Percentiles rank a stretch among this genome's conserved stretches.
Conservation (phyloP, 129 eudicot genomes). For the Gnaphalium uliginosum region DNA sequence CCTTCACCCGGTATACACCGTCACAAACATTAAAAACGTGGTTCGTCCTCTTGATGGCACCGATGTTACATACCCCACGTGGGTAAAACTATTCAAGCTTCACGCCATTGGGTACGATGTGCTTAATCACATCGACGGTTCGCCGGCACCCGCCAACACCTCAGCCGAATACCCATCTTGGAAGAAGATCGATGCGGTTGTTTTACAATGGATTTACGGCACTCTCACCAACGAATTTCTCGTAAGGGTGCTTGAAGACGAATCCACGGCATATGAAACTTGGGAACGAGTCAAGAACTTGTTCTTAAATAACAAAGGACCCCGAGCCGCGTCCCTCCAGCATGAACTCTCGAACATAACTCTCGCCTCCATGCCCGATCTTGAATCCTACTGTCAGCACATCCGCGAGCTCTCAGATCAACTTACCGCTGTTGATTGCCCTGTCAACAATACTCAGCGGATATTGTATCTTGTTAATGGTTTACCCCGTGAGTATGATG, state of each 20-base stretch:
- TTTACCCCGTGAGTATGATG: too few species aligned
- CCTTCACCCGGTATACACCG: too few species aligned
- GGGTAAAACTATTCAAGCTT: neutral
- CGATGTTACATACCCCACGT: neutral
- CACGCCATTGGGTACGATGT: conserved; percentile 2
- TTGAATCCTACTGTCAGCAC: conserved; percentile 9
- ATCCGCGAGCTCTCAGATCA: conserved; percentile 4
- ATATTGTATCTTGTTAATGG: too few species aligned
- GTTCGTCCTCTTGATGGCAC: neutral
- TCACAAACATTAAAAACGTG: neutral
- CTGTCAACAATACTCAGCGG: too few species aligned
- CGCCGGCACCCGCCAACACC: conserved; percentile 1
- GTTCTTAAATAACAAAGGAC: too few species aligned
- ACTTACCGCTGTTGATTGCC: conserved; percentile 1
- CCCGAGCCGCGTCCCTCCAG: too few species aligned
- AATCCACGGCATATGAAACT: too few species aligned
- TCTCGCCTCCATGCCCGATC: conserved; percentile 13
- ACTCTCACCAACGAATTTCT: neutral
- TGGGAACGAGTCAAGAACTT: too few species aligned
- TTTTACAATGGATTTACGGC: neutral
- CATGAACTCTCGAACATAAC: too few species aligned
- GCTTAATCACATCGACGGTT: conserved; percentile 1
- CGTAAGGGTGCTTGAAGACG: too few species aligned
- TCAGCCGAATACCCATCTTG: neutral
- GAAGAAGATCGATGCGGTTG: neutral